Conservation (phyloP, 2,329 filamentous ascomycete genomes). For the Claviceps digitariae region DNA sequence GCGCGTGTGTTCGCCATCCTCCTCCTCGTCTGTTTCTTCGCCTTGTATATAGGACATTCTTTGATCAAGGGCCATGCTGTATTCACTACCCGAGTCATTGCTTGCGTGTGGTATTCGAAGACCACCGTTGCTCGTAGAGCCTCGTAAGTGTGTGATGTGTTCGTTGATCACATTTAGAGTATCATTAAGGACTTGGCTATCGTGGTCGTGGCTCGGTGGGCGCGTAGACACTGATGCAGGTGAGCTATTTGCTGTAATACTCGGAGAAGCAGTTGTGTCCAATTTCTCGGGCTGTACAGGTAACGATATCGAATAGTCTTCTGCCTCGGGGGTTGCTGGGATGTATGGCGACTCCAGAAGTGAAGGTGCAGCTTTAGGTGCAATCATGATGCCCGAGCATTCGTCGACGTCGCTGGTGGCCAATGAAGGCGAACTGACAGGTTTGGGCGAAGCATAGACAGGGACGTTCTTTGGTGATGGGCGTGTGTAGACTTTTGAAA, state of each 20-base stretch:
- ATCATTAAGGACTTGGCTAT: slow-evolving; percentile 74
- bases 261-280: slow-evolving; percentile 14
- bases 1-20: slow-evolving; percentile 62
- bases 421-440: slow-evolving; percentile 18
- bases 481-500: slow-evolving; percentile 44
- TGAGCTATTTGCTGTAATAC: slow-evolving; percentile 16
- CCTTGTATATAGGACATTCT: slow-evolving; percentile 86
- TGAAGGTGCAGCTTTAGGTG: slow-evolving; percentile 17
- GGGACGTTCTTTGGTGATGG: slow-evolving; percentile 35
- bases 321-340: slow-evolving; percentile 19
- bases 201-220: slow-evolving; percentile 32
- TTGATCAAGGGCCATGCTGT: slow-evolving; percentile 65
- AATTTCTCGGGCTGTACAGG: slow-evolving; percentile 30
- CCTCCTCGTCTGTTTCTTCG: slow-evolving; percentile 91
- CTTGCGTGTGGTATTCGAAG: slow-evolving; percentile 41
- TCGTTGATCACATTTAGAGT: slow-evolving; percentile 94
- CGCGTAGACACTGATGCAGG: slow-evolving; percentile 18
- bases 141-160: slow-evolving; percentile 77
- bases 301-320: slow-evolving; percentile 23
- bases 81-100: slow-evolving; percentile 79
- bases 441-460: slow-evolving; percentile 17
- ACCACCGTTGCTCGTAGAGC: slow-evolving; percentile 36
- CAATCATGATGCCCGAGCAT: slow-evolving; percentile 9
- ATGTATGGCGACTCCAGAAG: slow-evolving; percentile 14
- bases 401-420: slow-evolving; percentile 15